A percentile compares a stretch with the other conserved stretches of the same genome.
These are phyloP conservation scores for Fusarium sp. DNA, from an alignment of 2,329 filamentous ascomycete species.

Conservation along the genomic window DNA sequence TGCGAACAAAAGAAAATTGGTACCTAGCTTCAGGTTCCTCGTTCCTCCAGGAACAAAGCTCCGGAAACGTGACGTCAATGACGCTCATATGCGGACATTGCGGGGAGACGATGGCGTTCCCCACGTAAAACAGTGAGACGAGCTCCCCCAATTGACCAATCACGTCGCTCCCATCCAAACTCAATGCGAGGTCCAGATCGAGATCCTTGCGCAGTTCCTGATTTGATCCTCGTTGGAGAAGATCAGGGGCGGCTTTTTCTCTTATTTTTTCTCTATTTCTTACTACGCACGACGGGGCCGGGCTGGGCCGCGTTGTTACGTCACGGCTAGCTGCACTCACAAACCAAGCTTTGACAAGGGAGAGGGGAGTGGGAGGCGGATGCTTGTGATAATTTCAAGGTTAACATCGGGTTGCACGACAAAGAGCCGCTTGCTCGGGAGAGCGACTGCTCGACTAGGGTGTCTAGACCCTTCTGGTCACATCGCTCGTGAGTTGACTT, in stretches of 20 bases:
- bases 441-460: not conserved
- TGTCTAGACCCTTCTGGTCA: not conserved
- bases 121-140: constrained; percentile 9
- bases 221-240: constrained; percentile 11
- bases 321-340: constrained; percentile 24
- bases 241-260: constrained; percentile 24
- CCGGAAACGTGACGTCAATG: constrained; percentile 47
- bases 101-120: constrained; percentile 26
- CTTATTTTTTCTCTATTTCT: not conserved
- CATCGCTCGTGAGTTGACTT: not conserved
- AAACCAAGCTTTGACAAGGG: not conserved
- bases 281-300: constrained; percentile 10
- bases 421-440: not conserved
- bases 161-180: not conserved
- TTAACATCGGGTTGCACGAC: not conserved
- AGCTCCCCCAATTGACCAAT: constrained; percentile 30
- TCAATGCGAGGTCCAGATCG: constrained; percentile 13
- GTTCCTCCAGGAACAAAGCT: constrained; percentile 31
- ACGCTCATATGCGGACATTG: constrained; percentile 42
- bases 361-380: not conserved
- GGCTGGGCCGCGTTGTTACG: constrained; percentile 32
- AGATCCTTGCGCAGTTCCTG: constrained; percentile 18
- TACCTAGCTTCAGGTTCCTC: constrained; percentile 19
- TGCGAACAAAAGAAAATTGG: constrained; percentile 25
- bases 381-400: not conserved